A percentile compares a stretch with the other conserved stretches of the same genome.
Evolutionary conservation across 495 filamentous ascomycete genomes (phyloP).

Genomic region (Chaetomium tenue): DNA sequence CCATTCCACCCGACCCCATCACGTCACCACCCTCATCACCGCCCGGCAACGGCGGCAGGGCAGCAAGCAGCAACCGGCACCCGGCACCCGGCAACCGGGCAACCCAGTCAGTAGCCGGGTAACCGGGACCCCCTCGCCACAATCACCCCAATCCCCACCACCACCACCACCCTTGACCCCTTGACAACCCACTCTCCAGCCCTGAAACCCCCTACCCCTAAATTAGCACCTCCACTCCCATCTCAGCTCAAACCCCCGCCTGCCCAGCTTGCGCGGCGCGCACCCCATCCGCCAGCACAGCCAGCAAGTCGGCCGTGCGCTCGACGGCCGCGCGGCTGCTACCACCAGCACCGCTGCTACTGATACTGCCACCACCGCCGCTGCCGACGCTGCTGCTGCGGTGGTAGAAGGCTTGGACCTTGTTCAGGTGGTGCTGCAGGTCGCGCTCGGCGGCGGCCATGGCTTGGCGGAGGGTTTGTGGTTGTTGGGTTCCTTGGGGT

Average conservation of each 20-base stretch:
- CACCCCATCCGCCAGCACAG: neutral
- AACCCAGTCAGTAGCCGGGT: too few relatives aligned
- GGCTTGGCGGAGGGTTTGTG: slow-evolving; percentile 28
- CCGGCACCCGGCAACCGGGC: too few relatives aligned
- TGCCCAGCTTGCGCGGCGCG: slow-evolving; percentile 1
- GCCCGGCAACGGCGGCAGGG: too few relatives aligned
- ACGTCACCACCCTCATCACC: too few relatives aligned
- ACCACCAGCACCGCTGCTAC: neutral
- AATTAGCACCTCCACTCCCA: too few relatives aligned
- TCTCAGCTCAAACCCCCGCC: neutral
- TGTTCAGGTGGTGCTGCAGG: slow-evolving; percentile 20
- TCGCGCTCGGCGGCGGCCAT: slow-evolving; percentile 29
- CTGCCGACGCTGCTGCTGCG: neutral
- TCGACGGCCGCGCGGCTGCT: slow-evolving; percentile 9
- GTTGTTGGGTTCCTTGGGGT: slow-evolving; percentile 6
- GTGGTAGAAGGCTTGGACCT: slow-evolving; percentile 23
- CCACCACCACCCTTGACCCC: too few relatives aligned
- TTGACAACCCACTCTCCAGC: too few relatives aligned
- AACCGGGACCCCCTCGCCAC: too few relatives aligned
- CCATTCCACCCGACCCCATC: too few relatives aligned
- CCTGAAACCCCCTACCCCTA: too few relatives aligned
- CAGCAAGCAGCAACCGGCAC: too few relatives aligned
- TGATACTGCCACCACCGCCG: neutral
- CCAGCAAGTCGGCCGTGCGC: slow-evolving; percentile 24
- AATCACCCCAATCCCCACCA: too few relatives aligned